Conservation (phyloP, 2,329 filamentous ascomycete species). For the Trichophyton simii region DNA sequence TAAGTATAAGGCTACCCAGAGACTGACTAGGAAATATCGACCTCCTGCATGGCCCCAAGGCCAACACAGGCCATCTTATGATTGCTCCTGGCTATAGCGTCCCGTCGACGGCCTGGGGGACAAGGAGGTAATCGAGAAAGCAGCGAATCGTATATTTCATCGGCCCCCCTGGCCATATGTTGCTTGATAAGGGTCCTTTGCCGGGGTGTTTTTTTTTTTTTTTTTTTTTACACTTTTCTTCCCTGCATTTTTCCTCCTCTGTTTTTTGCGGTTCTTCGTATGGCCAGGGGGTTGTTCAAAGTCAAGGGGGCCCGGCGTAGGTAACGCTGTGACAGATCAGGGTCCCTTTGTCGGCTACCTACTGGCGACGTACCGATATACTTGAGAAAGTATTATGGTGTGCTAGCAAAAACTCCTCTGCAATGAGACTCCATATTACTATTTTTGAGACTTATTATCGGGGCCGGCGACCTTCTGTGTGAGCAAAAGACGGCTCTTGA, state of each 20-base stretch:
- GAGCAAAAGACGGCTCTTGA: too few relatives aligned
- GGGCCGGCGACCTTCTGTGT: too few relatives aligned
- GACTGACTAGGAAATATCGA: not conserved
- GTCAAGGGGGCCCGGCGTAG: not conserved
- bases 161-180: not conserved
- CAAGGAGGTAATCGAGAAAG: not conserved
- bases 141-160: constrained; percentile 3
- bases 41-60: not conserved
- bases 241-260: not conserved
- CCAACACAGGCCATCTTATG: not conserved
- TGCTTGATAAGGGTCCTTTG: not conserved
- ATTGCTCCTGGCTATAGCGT: not conserved
- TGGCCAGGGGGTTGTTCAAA: not conserved
- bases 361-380: not conserved
- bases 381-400: not conserved
- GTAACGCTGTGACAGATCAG: not conserved
- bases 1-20: not conserved
- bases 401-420: not conserved
- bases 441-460: too few relatives aligned
- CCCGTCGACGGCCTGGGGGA: not conserved
- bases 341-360: not conserved
- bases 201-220: not conserved
- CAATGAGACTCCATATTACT: too few relatives aligned
- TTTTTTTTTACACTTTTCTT: too few relatives aligned
- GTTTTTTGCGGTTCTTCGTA: not conserved